Evolutionary conservation across 305 asterid genomes (phyloP), one percentile per base, ranked within the genome.

Genomic region (Andrographis paniculata): DNA sequence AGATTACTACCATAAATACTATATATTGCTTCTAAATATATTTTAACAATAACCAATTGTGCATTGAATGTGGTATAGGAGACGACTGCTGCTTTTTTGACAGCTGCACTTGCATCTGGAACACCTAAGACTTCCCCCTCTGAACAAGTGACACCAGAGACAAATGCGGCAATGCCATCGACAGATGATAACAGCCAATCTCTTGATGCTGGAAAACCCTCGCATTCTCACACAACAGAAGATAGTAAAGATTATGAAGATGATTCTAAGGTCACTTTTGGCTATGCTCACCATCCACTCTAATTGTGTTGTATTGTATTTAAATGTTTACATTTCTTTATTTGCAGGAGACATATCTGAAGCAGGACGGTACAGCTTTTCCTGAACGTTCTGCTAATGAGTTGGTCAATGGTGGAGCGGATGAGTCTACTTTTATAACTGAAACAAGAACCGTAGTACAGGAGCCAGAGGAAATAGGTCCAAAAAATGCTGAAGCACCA

Each of bases 41-140:
- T n/a, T n/a, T n/a, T n/a, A n/a, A n/a, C n/a, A n/a, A n/a, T n/a
- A n/a, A n/a, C n/a, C n/a, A 38, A 27, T 22, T 60, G 14, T 54
- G 14, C n/a, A 16, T 27, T 55, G n/a, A 33, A 56, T 53, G 42
- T 68, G 52, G 44, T 74, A 42, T 65, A 89, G 97, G 95, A 81
- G 62, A 73, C 94, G 49, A 68, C 96, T 63, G 84, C 92, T 18
- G 72, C 92, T 51, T 73, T 73, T 65, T 69, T 88, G 77, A 56
- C 77, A 54, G 80, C 85, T 58, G 83, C 93, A 52, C 82, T 85
- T 66, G 85, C 86, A 61, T 73, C 94, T 39, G 72, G 70, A 45
- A 63, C 67, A 60, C 74, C 80, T 38, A 68, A 48, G 47, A 27
- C 45, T 53, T 56, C 73, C 44, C 50, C 71, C 35, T 54, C 71